Conservation (phyloP, 306 rosid species). For the Cyclanthera cordifolia region DNA sequence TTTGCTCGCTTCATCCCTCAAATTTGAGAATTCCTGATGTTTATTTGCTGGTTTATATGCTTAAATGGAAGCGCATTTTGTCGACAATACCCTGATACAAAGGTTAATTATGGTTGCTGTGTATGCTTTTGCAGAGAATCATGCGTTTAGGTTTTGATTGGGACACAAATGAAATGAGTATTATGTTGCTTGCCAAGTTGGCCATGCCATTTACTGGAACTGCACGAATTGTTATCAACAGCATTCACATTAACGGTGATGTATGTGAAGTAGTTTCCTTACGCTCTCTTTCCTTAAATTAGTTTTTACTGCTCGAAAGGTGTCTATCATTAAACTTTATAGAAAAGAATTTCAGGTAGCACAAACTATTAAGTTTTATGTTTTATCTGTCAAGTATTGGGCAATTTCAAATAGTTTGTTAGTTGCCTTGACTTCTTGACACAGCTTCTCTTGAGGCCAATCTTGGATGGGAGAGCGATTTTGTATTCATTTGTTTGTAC, state of each 20-base stretch:
- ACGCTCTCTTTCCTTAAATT: constrained; percentile 11
- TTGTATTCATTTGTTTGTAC: constrained; percentile 65
- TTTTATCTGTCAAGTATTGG: constrained; percentile 1
- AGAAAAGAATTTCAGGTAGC: not conserved
- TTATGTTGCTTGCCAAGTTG: constrained; percentile 78
- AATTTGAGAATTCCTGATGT: not conserved
- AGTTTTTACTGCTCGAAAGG: not conserved
- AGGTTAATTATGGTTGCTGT: constrained; percentile 6
- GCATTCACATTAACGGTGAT: constrained; percentile 91
- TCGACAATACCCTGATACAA: not conserved
- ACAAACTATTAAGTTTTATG: not conserved
- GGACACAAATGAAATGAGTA: constrained; percentile 89
- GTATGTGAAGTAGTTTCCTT: constrained; percentile 40
- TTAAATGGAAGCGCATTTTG: not conserved
- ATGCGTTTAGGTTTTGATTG: constrained; percentile 82
- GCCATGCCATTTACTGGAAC: constrained; percentile 80
- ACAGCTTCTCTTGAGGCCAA: constrained; percentile 69
- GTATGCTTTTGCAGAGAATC: constrained; percentile 41
- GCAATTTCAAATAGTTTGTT: constrained; percentile 1
- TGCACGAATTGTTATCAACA: constrained; percentile 85
- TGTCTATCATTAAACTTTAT: not conserved
- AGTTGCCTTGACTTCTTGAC: constrained; percentile 23
- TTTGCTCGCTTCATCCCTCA: not conserved
- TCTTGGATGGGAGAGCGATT: constrained; percentile 71
- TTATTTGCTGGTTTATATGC: not conserved